Percentiles rank a stretch among this genome's conserved stretches.
phyloP scores from a whole-genome alignment of 2,329 filamentous ascomycete species.

The Monosporascus cannonballus region DNA sequence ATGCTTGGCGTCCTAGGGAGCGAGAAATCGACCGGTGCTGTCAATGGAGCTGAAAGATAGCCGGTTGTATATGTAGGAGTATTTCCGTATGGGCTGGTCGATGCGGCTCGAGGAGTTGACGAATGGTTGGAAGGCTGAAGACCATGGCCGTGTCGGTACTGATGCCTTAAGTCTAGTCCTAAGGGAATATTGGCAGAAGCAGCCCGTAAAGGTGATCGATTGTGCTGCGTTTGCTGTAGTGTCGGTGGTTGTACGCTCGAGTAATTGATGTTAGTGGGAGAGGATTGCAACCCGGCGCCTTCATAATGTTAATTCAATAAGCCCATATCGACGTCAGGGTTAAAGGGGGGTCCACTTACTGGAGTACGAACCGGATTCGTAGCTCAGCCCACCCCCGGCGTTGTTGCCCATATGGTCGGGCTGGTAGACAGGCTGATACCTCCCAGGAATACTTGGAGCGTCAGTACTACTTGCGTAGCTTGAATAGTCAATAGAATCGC shows the following conservation, averaged over 20 bases:
- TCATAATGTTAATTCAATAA: constrained; percentile 1
- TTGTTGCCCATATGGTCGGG: constrained; percentile 39
- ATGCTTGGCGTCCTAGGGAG: constrained; percentile 37
- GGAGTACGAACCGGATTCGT: constrained; percentile 47
- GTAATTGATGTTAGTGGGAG: constrained; percentile 44
- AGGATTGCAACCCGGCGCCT: constrained; percentile 42
- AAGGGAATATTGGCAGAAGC: constrained; percentile 30
- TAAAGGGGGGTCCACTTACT: constrained; percentile 31
- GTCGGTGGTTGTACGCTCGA: constrained; percentile 34
- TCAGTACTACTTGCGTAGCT: constrained; percentile 40
- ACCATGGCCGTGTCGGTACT: constrained; percentile 24
- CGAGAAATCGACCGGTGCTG: constrained; percentile 47
- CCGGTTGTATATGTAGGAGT: constrained; percentile 42
- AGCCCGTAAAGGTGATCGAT: constrained; percentile 42
- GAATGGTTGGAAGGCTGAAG: constrained; percentile 24
- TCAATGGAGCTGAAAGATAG: constrained; percentile 48
- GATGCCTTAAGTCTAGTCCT: constrained; percentile 25
- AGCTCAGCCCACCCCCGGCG: constrained; percentile 36
- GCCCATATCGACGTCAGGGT: constrained; percentile 5
- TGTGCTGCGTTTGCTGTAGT: constrained; percentile 37
- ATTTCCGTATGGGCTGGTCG: constrained; percentile 34
- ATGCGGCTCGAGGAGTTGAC: constrained; percentile 28
- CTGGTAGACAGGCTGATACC: constrained; percentile 46
- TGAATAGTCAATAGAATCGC: constrained; percentile 51
- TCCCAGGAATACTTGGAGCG: constrained; percentile 40